phyloP scores from a whole-genome alignment of 2,329 filamentous ascomycete species.

The Epicoccum nigrum region DNA sequence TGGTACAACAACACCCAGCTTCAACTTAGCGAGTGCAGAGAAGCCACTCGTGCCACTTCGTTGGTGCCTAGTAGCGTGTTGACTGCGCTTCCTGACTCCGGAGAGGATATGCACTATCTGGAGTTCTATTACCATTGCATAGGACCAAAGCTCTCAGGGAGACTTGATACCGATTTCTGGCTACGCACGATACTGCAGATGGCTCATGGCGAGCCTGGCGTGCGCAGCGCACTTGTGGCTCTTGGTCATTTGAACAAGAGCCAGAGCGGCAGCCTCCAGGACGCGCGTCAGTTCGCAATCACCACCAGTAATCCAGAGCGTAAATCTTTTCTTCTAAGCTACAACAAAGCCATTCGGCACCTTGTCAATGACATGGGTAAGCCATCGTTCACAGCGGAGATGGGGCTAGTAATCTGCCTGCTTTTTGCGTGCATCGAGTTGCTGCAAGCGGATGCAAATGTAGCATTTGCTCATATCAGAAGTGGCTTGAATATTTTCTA shows the following conservation, averaged over 20 bases:
- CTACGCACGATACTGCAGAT: conserved; percentile 49
- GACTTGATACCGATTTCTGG: conserved; percentile 48
- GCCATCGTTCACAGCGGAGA: conserved; percentile 35
- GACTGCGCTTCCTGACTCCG: conserved; percentile 8
- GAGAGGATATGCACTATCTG: conserved; percentile 21
- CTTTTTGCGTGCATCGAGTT: conserved; percentile 52
- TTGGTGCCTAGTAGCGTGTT: conserved; percentile 1
- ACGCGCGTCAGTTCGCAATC: conserved; percentile 6
- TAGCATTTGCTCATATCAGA: conserved; percentile 49
- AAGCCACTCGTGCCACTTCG: not conserved
- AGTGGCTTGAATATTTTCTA: conserved; percentile 49
- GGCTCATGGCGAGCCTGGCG: conserved; percentile 47
- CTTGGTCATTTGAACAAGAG: conserved; percentile 42
- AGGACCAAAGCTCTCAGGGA: conserved; percentile 41
- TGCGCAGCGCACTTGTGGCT: conserved; percentile 51
- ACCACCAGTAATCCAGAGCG: not conserved
- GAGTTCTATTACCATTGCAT: conserved; percentile 53
- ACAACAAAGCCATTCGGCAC: conserved; percentile 48
- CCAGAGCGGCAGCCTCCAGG: conserved; percentile 10
- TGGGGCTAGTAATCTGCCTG: conserved; percentile 49
- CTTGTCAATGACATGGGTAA: conserved; percentile 36
- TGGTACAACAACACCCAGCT: conserved; percentile 19
- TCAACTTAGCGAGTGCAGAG: not conserved
- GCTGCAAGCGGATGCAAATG: conserved; percentile 47
- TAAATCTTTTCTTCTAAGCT: conserved; percentile 45